Percentiles rank a stretch among this genome's conserved stretches.
Conservation (phyloP, 495 filamentous ascomycete genomes). For the Cercophora newfieldiana region DNA sequence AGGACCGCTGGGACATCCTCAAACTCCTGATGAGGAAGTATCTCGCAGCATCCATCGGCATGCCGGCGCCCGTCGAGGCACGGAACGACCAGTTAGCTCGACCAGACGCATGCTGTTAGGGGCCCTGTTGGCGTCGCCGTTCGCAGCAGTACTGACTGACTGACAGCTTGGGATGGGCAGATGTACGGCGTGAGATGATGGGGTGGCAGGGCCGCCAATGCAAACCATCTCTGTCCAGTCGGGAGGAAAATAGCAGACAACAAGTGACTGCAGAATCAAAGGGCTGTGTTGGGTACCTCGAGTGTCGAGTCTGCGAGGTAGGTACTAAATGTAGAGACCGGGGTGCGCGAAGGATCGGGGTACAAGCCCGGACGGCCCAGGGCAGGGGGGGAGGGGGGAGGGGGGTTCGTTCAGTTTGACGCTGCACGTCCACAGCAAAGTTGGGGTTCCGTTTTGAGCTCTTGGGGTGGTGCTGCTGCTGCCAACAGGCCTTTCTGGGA, state of each 20-base stretch:
- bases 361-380: constrained; percentile 12
- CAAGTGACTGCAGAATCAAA: constrained; percentile 19
- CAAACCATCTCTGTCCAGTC: constrained; percentile 14
- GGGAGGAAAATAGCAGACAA: constrained; percentile 27
- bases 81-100: background rate
- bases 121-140: constrained; percentile 1
- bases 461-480: constrained; percentile 9
- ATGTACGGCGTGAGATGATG: background rate
- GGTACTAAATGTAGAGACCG: constrained; percentile 29
- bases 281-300: constrained; percentile 24
- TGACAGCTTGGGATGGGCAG: constrained; percentile 5
- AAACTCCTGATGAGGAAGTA: constrained; percentile 30
- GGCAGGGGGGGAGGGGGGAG: no score
- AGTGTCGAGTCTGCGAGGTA: constrained; percentile 24
- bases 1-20: constrained; percentile 24
- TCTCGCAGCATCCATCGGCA: constrained; percentile 19
- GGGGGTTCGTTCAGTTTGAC: background rate
- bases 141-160: constrained; percentile 5
- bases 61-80: background rate
- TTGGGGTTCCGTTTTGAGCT: constrained; percentile 23
- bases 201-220: constrained; percentile 15
- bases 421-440: background rate
- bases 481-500: constrained; percentile 10
- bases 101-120: constrained; percentile 12
- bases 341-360: constrained; percentile 21